Base-by-base conservation (phyloP, 176 grass and related monocot genomes). In the maize (Zea mays) region DNA sequence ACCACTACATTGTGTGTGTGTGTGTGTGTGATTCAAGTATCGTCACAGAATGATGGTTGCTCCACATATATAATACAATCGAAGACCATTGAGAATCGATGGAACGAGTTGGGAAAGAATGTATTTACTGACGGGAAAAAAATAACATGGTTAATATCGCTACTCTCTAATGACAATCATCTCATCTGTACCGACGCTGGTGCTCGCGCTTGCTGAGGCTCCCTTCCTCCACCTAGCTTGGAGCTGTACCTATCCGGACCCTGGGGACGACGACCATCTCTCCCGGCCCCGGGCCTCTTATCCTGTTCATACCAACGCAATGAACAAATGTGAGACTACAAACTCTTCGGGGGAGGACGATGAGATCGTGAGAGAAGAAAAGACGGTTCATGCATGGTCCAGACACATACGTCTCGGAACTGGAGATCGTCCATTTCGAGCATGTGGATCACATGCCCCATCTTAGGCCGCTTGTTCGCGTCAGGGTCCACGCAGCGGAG, bases 391-490 rank as follows among this genome's bases (percentile, higher is more conserved):
- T n/a, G n/a, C 40, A 60, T 19, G 61, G 21, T 10, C 61, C 61
- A 41, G 4, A n/a, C n/a, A 56, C 83, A 54, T 94, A 94, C 95
- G 67, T 94, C 87, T 70, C 78, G 85, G 87, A 52, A 43, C 66
- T 85, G 66, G 35, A 87, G 73, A 16, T 90, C 92, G 19, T 98
- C 95, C 91, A 94, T 92, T 81, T 98, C 95, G 3, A 98, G 92
- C 95, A 98, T 98, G 81, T 98, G 95, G 68, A 98, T 92, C 6
- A 98, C 89, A 76, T 94, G 92, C 45, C 95, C 95, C 95, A 98
- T 98, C 63, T 94, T 98, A 62, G 95, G 95, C 48, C 95, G 72
- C 67, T 94, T 98, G n/a, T 80, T 72, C 56, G 79, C 95, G 75
- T 98, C 95, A 33, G 95, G 95, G 17, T 98, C 95, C 0, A 98